Evolutionary conservation across 495 filamentous ascomycete species (phyloP), one percentile per base, ranked within the genome.

Genomic region (Chaetomium fimeti): DNA sequence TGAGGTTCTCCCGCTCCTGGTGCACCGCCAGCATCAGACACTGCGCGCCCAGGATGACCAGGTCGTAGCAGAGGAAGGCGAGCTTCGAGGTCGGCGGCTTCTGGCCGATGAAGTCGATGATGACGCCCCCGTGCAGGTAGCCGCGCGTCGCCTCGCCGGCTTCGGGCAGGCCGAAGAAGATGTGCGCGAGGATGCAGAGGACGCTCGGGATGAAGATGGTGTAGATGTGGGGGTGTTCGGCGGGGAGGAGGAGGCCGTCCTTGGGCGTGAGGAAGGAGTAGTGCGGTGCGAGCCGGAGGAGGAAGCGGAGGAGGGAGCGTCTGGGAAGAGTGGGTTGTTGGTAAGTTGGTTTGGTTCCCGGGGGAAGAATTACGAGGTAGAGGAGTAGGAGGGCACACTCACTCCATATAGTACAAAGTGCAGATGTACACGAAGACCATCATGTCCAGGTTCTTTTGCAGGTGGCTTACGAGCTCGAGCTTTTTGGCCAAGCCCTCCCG

Each of bases 361-460:
- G 32, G 8, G 32, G 12, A 11, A 11, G 32, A 18, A 5, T 5
- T 28, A 3, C 1, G 3, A n/a, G n/a, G 29, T 42, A 22, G 45
- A 11, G 49, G 22, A 27, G n/a, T 12, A n/a, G 24, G 40, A 20
- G n/a, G 28, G 7, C 28, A 42, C 22, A 43, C 89, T 68, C 78
- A 96, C 92, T 97, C 92, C 85, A 95, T 88, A 74, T 94, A 95
- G 77, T 97, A 97, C 62, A 96, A 68, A 47, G 88, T 84, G 45
- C 89, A 90, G 38, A 95, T 79, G 78, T 96, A 85, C 63, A 87
- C 87, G 72, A 91, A 92, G 36, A 92, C 85, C n/a, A 92, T 63
- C 67, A 88, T 88, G 75, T 97, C 92, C 53, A 96, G 78, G 70
- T 85, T 88, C 62, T 84, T 82, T 68, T 91, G 82, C 38, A 95